Conservation (phyloP, 768 basidiomycete genomes). For the Xerocomus brunneocitrinus region DNA sequence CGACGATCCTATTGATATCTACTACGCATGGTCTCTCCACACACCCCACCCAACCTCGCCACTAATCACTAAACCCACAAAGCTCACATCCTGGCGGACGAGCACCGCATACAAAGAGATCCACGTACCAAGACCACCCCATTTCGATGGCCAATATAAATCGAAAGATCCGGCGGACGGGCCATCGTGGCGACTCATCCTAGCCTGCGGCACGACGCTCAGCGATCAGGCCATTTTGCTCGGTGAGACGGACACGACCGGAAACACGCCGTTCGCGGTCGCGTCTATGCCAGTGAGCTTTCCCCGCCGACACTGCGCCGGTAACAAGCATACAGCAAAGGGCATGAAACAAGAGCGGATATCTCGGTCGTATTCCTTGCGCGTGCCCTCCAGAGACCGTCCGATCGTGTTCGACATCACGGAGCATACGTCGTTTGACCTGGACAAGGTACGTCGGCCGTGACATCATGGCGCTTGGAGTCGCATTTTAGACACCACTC, state of each 20-base stretch:
- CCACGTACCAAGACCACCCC: conserved; percentile 56
- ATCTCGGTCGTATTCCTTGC: conserved; percentile 28
- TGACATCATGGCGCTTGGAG: not conserved
- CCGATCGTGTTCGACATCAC: conserved; percentile 43
- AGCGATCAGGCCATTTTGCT: conserved; percentile 39
- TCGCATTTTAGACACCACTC: conserved; percentile 6
- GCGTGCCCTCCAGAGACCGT: not conserved
- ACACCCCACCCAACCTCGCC: conserved; percentile 16
- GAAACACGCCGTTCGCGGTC: conserved; percentile 53
- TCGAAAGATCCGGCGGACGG: conserved; percentile 39
- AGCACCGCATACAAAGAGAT: conserved; percentile 74
- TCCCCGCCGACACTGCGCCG: conserved; percentile 24
- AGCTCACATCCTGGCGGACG: conserved; percentile 71
- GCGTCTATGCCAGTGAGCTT: conserved; percentile 62
- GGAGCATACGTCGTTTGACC: conserved; percentile 86
- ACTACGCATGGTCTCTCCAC: conserved; percentile 57
- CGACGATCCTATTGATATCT: conserved; percentile 55
- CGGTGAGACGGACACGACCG: conserved; percentile 34
- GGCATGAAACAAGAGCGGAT: conserved; percentile 64
- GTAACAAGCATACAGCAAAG: conserved; percentile 12
- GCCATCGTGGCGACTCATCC: conserved; percentile 55
- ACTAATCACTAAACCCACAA: conserved; percentile 41
- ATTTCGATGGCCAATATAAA: conserved; percentile 17
- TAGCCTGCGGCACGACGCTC: conserved; percentile 38
- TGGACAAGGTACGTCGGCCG: conserved; percentile 71